phyloP scores from a whole-genome alignment of 2,329 filamentous ascomycete genomes.

The Aspergillus sojae region DNA sequence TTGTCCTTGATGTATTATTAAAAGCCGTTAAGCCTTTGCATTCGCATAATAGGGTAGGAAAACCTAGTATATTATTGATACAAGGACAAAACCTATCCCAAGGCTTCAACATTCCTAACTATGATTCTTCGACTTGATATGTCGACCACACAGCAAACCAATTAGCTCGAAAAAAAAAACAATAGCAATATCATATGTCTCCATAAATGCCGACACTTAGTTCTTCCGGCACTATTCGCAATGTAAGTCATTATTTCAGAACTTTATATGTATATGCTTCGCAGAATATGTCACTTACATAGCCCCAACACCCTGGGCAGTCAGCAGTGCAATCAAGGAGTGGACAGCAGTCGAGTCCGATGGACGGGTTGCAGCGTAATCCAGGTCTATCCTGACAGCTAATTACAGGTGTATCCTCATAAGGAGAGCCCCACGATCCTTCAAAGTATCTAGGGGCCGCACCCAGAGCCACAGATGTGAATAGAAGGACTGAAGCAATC shows the following conservation, averaged over 20 bases:
- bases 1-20: neutral
- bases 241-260: neutral
- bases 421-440: neutral
- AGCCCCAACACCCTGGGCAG: neutral
- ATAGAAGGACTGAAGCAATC: neutral
- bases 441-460: neutral
- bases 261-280: neutral
- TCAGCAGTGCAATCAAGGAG: neutral
- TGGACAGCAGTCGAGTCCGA: neutral
- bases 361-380: neutral
- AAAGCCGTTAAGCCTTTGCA: neutral
- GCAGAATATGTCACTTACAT: neutral
- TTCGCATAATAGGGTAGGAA: neutral
- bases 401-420: neutral
- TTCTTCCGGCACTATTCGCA: slow-evolving; percentile 1
- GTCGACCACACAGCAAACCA: neutral
- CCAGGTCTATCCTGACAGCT: neutral
- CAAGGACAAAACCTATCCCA: neutral
- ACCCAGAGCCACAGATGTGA: neutral
- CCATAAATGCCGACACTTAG: neutral
- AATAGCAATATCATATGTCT: neutral
- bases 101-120: neutral
- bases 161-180: no score
- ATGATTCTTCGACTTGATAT: neutral
- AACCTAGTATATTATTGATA: neutral